phyloP scores from a whole-genome alignment of 177 flowering plant genomes.

The Vitis hybrid region DNA sequence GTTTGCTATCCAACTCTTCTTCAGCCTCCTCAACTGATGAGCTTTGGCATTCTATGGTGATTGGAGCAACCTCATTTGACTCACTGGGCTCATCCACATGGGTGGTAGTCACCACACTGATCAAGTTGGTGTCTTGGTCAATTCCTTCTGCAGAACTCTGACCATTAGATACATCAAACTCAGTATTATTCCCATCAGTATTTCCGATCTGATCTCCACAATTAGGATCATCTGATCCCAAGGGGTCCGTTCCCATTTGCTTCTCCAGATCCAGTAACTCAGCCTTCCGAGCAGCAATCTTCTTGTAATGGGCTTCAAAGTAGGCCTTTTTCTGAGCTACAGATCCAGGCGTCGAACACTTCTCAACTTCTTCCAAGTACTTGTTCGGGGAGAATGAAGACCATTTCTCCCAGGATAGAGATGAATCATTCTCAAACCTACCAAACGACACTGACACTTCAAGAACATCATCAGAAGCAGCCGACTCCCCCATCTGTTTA shows the following conservation, averaged over 20 bases:
- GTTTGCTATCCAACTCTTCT: constrained; percentile 20
- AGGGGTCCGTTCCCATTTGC: constrained; percentile 24
- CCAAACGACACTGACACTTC: constrained; percentile 77
- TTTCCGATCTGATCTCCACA: constrained; percentile 21
- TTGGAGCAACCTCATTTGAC: constrained; percentile 25
- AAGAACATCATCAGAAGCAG: constrained; percentile 29
- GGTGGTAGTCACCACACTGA: constrained; percentile 9
- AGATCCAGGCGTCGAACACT: constrained; percentile 86
- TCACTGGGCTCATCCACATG: constrained; percentile 22
- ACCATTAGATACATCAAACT: constrained; percentile 14
- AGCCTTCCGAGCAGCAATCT: constrained; percentile 70
- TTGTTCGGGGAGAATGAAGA: constrained; percentile 82
- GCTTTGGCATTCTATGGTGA: constrained; percentile 19
- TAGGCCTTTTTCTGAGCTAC: constrained; percentile 81
- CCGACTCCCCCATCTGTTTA: constrained; percentile 44
- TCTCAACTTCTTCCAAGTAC: constrained; percentile 90
- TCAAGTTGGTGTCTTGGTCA: constrained; percentile 20
- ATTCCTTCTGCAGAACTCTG: constrained; percentile 21
- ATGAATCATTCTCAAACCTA: constrained; percentile 64
- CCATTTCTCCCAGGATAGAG: constrained; percentile 83
- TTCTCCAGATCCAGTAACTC: constrained; percentile 60
- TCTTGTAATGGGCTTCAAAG: constrained; percentile 91
- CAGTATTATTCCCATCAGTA: constrained; percentile 12
- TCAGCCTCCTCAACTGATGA: constrained; percentile 16
- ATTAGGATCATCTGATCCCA: constrained; percentile 22